These are phyloP conservation scores for Colletotrichum trifolii DNA, from an alignment of 2,329 filamentous ascomycete genomes.

Conservation along the genomic window DNA sequence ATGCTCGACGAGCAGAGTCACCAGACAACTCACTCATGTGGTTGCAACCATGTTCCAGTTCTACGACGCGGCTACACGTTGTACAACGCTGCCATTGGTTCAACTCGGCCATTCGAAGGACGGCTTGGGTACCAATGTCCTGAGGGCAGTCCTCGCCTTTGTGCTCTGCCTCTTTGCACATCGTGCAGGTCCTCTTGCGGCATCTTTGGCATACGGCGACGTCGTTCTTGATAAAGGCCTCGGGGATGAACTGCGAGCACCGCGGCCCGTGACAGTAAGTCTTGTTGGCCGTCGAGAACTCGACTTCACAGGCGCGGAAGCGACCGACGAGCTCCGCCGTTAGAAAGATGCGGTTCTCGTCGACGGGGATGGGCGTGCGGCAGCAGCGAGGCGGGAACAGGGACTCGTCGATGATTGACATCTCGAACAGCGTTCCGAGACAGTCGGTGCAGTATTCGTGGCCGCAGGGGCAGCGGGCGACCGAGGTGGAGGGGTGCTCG, in stretches of 20 bases:
- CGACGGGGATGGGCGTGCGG: conserved; percentile 51
- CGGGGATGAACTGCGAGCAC: conserved; percentile 61
- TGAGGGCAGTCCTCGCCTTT: not conserved
- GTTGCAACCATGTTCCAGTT: not conserved
- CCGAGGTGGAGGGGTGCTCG: not conserved
- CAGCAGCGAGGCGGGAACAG: conserved; percentile 69
- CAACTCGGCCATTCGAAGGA: not conserved
- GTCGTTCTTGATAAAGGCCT: conserved; percentile 42
- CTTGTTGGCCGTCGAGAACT: conserved; percentile 58
- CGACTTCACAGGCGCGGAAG: conserved; percentile 58
- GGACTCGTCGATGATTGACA: conserved; percentile 58
- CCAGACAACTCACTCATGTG: conserved; percentile 60
- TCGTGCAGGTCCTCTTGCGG: conserved; percentile 54
- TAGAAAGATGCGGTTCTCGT: conserved; percentile 2
- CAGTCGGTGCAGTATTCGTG: conserved; percentile 65
- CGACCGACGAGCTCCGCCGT: conserved; percentile 41
- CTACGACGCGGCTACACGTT: not conserved
- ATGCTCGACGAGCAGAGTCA: no score
- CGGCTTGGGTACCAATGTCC: not conserved
- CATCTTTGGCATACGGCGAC: conserved; percentile 58
- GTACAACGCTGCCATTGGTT: conserved; percentile 1
- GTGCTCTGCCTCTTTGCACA: not conserved
- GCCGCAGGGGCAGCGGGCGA: conserved; percentile 45
- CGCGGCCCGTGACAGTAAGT: conserved; percentile 60
- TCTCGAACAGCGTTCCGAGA: conserved; percentile 54